Percentiles rank a stretch among this genome's conserved stretches.
phyloP scores from a whole-genome alignment of 2,329 filamentous ascomycete genomes.

The Fusarium austroafricanum region DNA sequence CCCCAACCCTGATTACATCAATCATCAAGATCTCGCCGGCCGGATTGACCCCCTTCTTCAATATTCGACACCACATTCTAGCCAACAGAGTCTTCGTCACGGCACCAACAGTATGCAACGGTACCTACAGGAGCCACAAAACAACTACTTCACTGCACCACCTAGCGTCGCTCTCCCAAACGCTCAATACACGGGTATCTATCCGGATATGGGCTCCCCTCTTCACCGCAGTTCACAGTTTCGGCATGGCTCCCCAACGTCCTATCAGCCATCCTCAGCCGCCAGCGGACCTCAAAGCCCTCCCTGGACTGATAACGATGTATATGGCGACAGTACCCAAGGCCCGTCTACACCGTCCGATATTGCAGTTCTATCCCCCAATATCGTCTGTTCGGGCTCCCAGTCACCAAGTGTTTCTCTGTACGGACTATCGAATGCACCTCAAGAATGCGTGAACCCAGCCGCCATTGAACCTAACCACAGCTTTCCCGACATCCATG shows the following conservation, averaged over 20 bases:
- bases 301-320: slow-evolving; percentile 31
- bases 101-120: slow-evolving; percentile 26
- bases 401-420: slow-evolving; percentile 25
- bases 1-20: background rate
- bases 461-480: slow-evolving; percentile 29
- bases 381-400: slow-evolving; percentile 13
- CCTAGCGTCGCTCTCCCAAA: background rate
- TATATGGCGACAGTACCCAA: slow-evolving; percentile 24
- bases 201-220: slow-evolving; percentile 10
- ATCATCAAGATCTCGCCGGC: slow-evolving; percentile 9
- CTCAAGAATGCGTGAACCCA: slow-evolving; percentile 34
- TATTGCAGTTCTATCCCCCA: slow-evolving; percentile 20
- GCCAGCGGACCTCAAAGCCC: slow-evolving; percentile 37
- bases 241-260: slow-evolving; percentile 34
- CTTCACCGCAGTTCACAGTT: slow-evolving; percentile 1
- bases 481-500: background rate
- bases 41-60: slow-evolving; percentile 33
- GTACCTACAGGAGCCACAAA: slow-evolving; percentile 28
- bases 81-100: background rate
- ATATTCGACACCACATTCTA: background rate
- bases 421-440: slow-evolving; percentile 18
- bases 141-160: slow-evolving; percentile 5
- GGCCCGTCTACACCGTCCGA: slow-evolving; percentile 38
- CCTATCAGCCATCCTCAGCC: slow-evolving; percentile 32
- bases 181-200: background rate